Conservation (phyloP, 768 basidiomycete species). For the Strobilomyces echinocephalus region DNA sequence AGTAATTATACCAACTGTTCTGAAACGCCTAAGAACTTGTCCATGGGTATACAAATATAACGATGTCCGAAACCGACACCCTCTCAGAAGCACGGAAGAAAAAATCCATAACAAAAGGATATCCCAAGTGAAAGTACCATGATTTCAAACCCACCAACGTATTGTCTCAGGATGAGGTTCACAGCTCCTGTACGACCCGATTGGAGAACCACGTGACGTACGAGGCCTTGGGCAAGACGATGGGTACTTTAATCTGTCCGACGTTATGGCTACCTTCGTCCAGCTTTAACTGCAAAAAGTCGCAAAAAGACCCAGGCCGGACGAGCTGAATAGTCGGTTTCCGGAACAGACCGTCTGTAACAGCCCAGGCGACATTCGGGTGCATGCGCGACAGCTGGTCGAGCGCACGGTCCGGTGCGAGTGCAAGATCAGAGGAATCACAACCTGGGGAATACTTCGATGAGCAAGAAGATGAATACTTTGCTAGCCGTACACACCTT, state of each 20-base stretch:
- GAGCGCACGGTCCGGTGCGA: not conserved
- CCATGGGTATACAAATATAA: too few relatives aligned
- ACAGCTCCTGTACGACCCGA: conserved; percentile 13
- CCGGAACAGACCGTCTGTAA: not conserved
- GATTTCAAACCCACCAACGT: too few relatives aligned
- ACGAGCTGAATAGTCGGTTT: too few relatives aligned
- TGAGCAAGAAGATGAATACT: too few relatives aligned
- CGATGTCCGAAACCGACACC: too few relatives aligned
- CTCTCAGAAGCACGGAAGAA: too few relatives aligned
- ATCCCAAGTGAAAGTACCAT: not conserved
- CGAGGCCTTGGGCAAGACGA: not conserved
- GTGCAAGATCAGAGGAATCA: too few relatives aligned
- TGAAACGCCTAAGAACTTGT: too few relatives aligned
- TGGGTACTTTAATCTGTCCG: conserved; percentile 19
- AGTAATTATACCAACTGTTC: too few relatives aligned
- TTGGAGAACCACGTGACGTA: conserved; percentile 10
- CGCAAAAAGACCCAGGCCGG: conserved; percentile 1
- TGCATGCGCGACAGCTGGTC: not conserved
- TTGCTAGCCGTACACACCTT: too few relatives aligned
- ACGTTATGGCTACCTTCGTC: not conserved
- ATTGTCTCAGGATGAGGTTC: not conserved
- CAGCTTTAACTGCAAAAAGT: conserved; percentile 11
- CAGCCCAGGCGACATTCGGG: not conserved
- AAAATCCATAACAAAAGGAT: too few relatives aligned
- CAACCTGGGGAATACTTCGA: too few relatives aligned